These are phyloP conservation scores for Plasmodium fragile DNA, from an alignment of 169 alveolate species.

Conservation along the genomic window DNA sequence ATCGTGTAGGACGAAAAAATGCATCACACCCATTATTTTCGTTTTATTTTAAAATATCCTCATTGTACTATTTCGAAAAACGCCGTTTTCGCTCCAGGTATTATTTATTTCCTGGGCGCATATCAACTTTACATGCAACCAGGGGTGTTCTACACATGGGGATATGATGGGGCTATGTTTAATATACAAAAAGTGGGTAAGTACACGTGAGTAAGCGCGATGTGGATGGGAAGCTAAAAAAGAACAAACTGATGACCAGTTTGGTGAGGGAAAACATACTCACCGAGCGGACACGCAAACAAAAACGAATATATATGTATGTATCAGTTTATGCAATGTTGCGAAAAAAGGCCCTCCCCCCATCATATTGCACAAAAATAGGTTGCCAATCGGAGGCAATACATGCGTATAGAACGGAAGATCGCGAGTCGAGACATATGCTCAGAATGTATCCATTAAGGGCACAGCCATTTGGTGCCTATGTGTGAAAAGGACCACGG, in stretches of 20 bases:
- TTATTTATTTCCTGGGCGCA: not conserved
- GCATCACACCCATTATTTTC: not conserved
- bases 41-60: not conserved
- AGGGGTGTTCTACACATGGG: not conserved
- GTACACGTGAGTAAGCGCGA: not conserved
- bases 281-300: not conserved
- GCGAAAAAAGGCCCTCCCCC: not conserved
- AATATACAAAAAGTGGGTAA: not conserved
- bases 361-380: not conserved
- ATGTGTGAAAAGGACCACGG: not conserved
- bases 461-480: not conserved
- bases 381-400: not conserved
- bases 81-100: not conserved
- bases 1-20: not conserved
- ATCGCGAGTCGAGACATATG: not conserved
- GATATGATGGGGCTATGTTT: not conserved
- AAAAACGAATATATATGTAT: not conserved
- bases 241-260: not conserved
- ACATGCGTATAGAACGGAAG: not conserved
- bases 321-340: not conserved
- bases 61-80: not conserved
- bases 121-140: not conserved
- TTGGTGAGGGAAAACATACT: not conserved
- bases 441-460: not conserved
- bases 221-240: not conserved